Percentiles rank a stretch among this genome's conserved stretches.
phyloP scores from a whole-genome alignment of 1,284 basidiomycete species.

The Phenoliferia sp. region DNA sequence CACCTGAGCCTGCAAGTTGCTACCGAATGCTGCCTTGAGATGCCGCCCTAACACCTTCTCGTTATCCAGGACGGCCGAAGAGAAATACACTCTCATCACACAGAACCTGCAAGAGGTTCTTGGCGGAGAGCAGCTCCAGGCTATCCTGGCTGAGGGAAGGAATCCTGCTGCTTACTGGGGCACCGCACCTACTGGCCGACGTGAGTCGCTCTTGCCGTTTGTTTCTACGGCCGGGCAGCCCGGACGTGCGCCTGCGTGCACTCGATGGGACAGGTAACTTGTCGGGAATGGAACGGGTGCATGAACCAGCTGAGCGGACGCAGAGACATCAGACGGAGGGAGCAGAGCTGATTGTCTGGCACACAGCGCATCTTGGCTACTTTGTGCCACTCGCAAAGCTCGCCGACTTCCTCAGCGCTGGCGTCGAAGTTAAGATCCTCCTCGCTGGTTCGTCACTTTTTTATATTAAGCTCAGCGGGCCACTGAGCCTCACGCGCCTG shows the following conservation, averaged over 20 bases:
- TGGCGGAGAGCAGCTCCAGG: constrained; percentile 75
- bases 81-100: constrained; percentile 80
- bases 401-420: constrained; percentile 90
- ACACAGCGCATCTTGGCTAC: constrained; percentile 89
- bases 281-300: no score
- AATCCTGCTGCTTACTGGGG: constrained; percentile 64
- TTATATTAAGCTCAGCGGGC: not conserved
- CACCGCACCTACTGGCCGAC: constrained; percentile 87
- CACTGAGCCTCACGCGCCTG: not conserved
- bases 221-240: not conserved
- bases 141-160: constrained; percentile 68
- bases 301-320: no score
- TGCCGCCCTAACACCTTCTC: not conserved
- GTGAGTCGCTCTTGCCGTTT: constrained; percentile 50
- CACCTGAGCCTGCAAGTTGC: not conserved
- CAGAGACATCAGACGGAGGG: not conserved
- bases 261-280: no score
- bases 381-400: constrained; percentile 85
- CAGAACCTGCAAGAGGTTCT: constrained; percentile 83
- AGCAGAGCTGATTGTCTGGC: not conserved
- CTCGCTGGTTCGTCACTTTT: constrained; percentile 62
- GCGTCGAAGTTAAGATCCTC: constrained; percentile 81
- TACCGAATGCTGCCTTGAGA: not conserved
- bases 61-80: constrained; percentile 45
- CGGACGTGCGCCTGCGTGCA: no score